Base-by-base conservation (phyloP, 2,329 filamentous ascomycete species). In the Claviceps sp. region DNA sequence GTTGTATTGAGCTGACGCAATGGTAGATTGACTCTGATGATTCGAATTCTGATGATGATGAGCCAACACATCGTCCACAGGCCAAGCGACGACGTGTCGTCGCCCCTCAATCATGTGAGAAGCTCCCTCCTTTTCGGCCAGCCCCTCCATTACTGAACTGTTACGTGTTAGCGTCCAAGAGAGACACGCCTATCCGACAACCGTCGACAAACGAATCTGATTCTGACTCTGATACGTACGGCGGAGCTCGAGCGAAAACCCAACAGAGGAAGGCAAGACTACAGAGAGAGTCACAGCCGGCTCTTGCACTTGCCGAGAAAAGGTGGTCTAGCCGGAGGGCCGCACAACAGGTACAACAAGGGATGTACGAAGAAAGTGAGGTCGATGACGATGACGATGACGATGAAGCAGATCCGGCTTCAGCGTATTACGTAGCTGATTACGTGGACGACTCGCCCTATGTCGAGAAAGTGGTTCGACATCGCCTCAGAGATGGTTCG, bases 261-360 rank as follows among this genome's bases (percentile, higher is more conserved):
- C 68, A 74, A 42, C 82, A 78, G 57, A 93, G 90, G 70, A 90
- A 88, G 65, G 86, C 88, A 55, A 85, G 85, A 51, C 82, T 84
- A 54, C 80, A 86, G 62, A 74, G 83, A 53, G 78, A 88, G 63
- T 77, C 82, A 23, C 79, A 83, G 60, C 78, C 81, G 13, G 77
- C 80, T 42, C 77, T 85, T 7, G 75, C 82, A 5, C 79, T 84
- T 59, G 79, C 80, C 52, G 90, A 95, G 70, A 87, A 95, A 63
- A 85, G 91, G 57, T 96, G 95, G 79, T 95, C 90, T 6, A 93
- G 85, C 50, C 79, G 91, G 54, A 85, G 88, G 56, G 87, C 88
- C 50, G 86, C 86, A 14, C 88, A 88, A 64, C 86, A 87, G 64
- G 76, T 82, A 3, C 76, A 79, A 53, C 75, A 73, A 53, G 77